Evolutionary conservation across 108 stramenopile genomes (phyloP).

Genomic region (Epithemia pelagica): DNA sequence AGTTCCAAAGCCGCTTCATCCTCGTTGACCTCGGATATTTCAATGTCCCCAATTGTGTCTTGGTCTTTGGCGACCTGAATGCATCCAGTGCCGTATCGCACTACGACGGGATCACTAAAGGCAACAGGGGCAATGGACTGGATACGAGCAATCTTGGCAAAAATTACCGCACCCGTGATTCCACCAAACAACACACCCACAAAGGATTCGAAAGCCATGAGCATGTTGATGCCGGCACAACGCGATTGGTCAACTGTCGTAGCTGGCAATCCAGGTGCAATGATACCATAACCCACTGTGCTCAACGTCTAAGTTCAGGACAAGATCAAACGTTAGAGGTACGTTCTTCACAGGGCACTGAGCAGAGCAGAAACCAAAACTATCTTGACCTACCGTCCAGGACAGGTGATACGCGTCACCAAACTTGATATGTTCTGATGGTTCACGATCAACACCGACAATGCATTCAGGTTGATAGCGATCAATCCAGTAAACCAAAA

Average conservation of each 20-base stretch:
- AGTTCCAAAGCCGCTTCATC: slow-evolving; percentile 8
- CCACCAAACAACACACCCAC: slow-evolving; percentile 18
- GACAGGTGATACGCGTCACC: neutral
- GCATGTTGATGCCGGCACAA: slow-evolving; percentile 4
- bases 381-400: neutral
- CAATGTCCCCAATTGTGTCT: neutral
- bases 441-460: slow-evolving; percentile 3
- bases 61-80: slow-evolving; percentile 8
- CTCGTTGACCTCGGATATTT: neutral
- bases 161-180: slow-evolving; percentile 16
- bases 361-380: too few relatives aligned
- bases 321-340: too few relatives aligned
- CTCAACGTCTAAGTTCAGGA: slow-evolving; percentile 30
- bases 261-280: slow-evolving; percentile 1
- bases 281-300: slow-evolving; percentile 28
- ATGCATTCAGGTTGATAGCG: neutral
- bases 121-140: slow-evolving; percentile 14
- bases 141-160: slow-evolving; percentile 17
- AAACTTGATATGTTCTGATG: neutral
- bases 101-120: slow-evolving; percentile 16
- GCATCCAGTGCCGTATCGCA: slow-evolving; percentile 15
- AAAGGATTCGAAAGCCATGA: slow-evolving; percentile 14
- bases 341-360: too few relatives aligned
- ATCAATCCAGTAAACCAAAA: neutral
- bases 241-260: neutral